Base-by-base conservation (phyloP, 345 rosid genomes). In the Salix suchowensis region DNA sequence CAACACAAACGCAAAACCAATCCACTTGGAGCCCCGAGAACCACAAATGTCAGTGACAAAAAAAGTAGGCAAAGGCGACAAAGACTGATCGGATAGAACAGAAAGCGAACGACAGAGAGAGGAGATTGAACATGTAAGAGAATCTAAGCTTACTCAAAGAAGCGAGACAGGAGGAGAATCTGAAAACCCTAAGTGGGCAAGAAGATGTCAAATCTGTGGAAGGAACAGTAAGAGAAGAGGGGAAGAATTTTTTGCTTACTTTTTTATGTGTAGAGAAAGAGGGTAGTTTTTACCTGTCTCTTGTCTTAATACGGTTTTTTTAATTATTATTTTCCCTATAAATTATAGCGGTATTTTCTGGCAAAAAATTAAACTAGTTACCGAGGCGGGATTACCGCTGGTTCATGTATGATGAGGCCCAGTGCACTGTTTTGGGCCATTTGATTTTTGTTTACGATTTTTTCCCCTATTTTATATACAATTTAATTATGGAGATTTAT, bases 121-220 rank as follows among this genome's bases (percentile, higher is more conserved):
- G 5, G 52, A 52, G 50, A 68, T 24, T 21, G 28, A n/a, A 62
- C 2, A 70, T 44, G 67, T 16, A 42, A 50, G n/a, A 21, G 71
- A 81, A 66, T 68, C 50, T 40, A 76, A 46, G 82, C 86, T 74
- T 77, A 82, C 86, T 34, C 76, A 30, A 50, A 10, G 50, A 75
- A 16, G 54, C 36, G 52, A 54, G 50, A 74, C 6, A 48, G 30
- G 23, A 42, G 60, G 39, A 54, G 55, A 26, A 52, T 58, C 16
- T 23, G 28, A 32, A 69, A 82, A 75, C 82, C 86, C 83, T 65
- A 74, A 82, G 34, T 26, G 8, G 64, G 2, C 68, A 73, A 73
- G 76, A n/a, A 72, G 81, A 67, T 48, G 75, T 68, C 68, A 71
- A 82, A 74, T 76, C 76, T 36, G 80, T 67, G 81, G 78, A 76